Evolutionary conservation across 768 basidiomycete species (phyloP), one percentile per base, ranked within the genome.

Genomic region (Lactarius sp.): DNA sequence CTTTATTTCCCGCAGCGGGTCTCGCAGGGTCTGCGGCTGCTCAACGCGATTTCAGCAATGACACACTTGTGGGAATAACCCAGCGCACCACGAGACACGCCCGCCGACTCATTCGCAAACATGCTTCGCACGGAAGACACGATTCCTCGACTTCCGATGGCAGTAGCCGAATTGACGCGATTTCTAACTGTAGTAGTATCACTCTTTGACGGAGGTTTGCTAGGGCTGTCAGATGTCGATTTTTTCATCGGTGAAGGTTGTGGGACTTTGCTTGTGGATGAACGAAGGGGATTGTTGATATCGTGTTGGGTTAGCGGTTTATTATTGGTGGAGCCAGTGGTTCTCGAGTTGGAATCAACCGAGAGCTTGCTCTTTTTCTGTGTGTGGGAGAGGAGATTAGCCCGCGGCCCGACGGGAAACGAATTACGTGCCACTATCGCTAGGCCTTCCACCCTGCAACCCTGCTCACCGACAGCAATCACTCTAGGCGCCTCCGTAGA

Each of bases 401-500:
- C 44, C 10, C n/a, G 49, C 33, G 13, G 5, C 16, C 12, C 37
- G n/a, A 13, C 16, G 34, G 2, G 50, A 44, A 39, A 27, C 59
- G 36, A 2, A 13, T 22, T 9, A 70, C 77, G 49, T 64, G 84
- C 87, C 77, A 87, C 85, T 37, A 87, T 78, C 56, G 78, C 75
- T 33, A 90, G 78, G 39, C 79, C 79, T 61, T 80, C 76, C 18
- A 91, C 75, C 8, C 79, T 73, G 61, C 71, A 75, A 9, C 78
- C 80, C 37, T 66, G 74, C 37, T 82, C 78, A 62, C 82, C 83
- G 10, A 90, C 71, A 8, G 70, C 68, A 55, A 88, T 76, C 6
- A 73, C 68, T 70, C 80, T 87, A 0, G 86, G 83, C 64, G 84
- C 84, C 66, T 91, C 87, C 42, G 87, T 72, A 16, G 82, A 78